Evolutionary conservation across 169 alveolate genomes (phyloP).

Genomic region (Toxoplasma gondii): DNA sequence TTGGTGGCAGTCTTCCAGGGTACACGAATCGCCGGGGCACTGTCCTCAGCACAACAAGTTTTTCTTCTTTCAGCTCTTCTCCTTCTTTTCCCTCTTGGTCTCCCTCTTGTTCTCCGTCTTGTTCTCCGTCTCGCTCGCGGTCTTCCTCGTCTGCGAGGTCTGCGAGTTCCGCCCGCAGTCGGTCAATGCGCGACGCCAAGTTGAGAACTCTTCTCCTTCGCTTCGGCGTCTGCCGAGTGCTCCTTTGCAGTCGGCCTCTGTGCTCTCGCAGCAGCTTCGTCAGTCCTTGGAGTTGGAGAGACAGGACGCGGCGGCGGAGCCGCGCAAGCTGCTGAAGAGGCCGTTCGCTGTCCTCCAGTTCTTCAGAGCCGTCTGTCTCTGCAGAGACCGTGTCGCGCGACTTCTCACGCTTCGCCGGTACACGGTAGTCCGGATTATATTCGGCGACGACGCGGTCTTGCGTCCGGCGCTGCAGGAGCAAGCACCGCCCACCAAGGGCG

Average conservation of each 20-base stretch:
- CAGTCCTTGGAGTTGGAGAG: slow-evolving; percentile 27
- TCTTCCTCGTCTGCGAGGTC: neutral
- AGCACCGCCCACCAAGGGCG: slow-evolving; percentile 58
- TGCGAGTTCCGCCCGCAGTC: neutral
- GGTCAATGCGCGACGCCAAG: neutral
- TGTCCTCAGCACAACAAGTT: neutral
- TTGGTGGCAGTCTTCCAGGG: neutral
- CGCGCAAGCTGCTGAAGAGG: slow-evolving; percentile 32
- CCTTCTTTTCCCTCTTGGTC: neutral
- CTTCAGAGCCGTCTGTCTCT: neutral
- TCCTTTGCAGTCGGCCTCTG: neutral
- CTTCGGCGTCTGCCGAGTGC: neutral
- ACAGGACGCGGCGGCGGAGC: slow-evolving; percentile 44
- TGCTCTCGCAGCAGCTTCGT: neutral
- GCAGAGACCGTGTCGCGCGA: neutral
- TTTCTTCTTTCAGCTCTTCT: neutral
- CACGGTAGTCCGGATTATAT: slow-evolving; percentile 38
- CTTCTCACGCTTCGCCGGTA: neutral
- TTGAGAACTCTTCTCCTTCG: neutral
- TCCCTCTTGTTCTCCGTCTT: neutral
- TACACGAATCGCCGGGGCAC: slow-evolving; percentile 4
- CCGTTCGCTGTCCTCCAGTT: neutral
- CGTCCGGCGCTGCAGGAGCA: slow-evolving; percentile 58
- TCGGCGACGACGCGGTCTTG: slow-evolving; percentile 55
- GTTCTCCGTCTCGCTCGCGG: neutral